Evolutionary conservation across 1,284 basidiomycete species (phyloP), one percentile per base, ranked within the genome.

Genomic region (Cerioporus squamosus): DNA sequence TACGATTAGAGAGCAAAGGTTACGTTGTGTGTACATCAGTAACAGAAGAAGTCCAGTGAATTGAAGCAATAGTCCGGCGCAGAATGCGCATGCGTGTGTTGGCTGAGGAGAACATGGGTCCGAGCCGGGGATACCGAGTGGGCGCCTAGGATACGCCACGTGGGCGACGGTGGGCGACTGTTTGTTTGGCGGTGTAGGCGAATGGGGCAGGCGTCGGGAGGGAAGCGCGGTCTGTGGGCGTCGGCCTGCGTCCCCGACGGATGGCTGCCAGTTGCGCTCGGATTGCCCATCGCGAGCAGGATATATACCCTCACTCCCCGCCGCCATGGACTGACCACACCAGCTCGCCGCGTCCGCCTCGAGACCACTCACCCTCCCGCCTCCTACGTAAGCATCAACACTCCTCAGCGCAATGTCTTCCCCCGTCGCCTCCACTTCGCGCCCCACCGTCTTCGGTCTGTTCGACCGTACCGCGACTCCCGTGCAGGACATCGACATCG

Each of bases 361-460:
- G 14, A 36, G 33, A 4, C 9, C 33, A 33, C 6, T 36, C 33
- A 10, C 5, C 29, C 29, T 29, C 33, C 31, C 47, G 33, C 10
- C 2, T 29, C 36, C 51, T 40, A 39, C 46, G 18, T 48, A 20
- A 31, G 23, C 18, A 10, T 22, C 47, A 23, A 7, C 17, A 23
- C 5, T 23, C 12, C 38, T 33, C 50, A 29, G 22, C 44, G 46
- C 57, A 15, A 59, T 59, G 53, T 40, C 58, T 49, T 47, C 53
- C 53, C 44, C 48, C 26, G 14, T 44, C 47, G 20, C 54, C 43
- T 45, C 54, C 51, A 40, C 43, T 26, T 18, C 58, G 2, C 59
- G 54, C 55, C 48, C 49, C 22, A 45, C 53, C 38, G 4, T 61
- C 55, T 55, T 62, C 60, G 50, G 56, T 10, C 42, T 55, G 31